These are phyloP conservation scores for Sparassis latifolia DNA, from an alignment of 1,284 basidiomycete genomes.

Conservation along the genomic window DNA sequence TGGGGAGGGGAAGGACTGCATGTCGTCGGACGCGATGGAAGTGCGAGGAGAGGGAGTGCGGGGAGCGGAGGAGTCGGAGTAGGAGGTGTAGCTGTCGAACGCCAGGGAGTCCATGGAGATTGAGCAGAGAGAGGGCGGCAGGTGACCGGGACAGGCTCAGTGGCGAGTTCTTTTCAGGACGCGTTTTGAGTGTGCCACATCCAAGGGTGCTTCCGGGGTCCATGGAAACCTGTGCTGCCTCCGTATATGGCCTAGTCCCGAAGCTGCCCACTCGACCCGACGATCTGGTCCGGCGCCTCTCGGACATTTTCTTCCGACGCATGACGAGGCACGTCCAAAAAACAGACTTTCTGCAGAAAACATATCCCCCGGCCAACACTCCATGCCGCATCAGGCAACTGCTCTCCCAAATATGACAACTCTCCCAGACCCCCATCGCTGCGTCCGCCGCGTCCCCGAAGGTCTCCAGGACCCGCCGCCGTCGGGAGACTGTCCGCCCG, in stretches of 20 bases:
- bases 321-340: too few relatives aligned
- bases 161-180: too few relatives aligned
- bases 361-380: too few relatives aligned
- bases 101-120: slow-evolving; percentile 48
- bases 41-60: slow-evolving; percentile 61
- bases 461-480: too few relatives aligned
- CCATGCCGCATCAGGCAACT: too few relatives aligned
- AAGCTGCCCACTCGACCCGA: slow-evolving; percentile 1
- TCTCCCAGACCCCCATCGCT: too few relatives aligned
- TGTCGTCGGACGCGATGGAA: slow-evolving; percentile 32
- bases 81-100: slow-evolving; percentile 58
- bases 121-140: slow-evolving; percentile 3
- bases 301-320: too few relatives aligned
- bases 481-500: too few relatives aligned
- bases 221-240: slow-evolving; percentile 5
- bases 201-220: slow-evolving; percentile 4
- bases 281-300: neutral
- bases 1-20: slow-evolving; percentile 31
- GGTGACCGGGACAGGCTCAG: slow-evolving; percentile 2
- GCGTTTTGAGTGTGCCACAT: too few relatives aligned
- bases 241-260: slow-evolving; percentile 6
- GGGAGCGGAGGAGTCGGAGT: slow-evolving; percentile 59
- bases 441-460: too few relatives aligned
- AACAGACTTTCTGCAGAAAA: too few relatives aligned
- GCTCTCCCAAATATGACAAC: too few relatives aligned